Base-by-base conservation (phyloP, 331 rosid genomes). In the Dryas integrifolia region DNA sequence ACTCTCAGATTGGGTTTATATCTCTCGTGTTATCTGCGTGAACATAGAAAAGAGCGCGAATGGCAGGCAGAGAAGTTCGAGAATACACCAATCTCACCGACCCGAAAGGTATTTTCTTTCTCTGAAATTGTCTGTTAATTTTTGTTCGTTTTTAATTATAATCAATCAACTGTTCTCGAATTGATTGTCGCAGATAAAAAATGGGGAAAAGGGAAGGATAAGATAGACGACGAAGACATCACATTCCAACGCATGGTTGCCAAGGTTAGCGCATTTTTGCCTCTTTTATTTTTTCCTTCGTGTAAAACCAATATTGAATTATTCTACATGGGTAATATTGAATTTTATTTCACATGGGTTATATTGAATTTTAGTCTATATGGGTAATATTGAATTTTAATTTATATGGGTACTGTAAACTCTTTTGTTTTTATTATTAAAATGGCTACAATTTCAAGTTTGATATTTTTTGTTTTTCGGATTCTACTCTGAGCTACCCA, bases 221-320 rank as follows among this genome's bases (percentile, higher is more conserved):
- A 91, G 83, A 83, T 94, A 45, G 98, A 94, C 66, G 98, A 94
- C 48, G 98, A 94, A 80, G 98, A 94, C 58, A 49, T 89, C 73
- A 94, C 98, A 49, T 94, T 94, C 77, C 98, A 94, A 79, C 98
- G 98, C 40, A 94, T 94, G 97, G 98, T 94, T 74, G 97, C 98
- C 49, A 94, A 94, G 98, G 98, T 94, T 94, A 94, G 98, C 96
- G 97, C 95, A 86, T 88, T 85, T 87, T 70, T 64, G 21, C 40
- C 6, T 12, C 3, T 7, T 11, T 43, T 52, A 49, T 21, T 58
- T 9, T 15, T 9, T 18, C 18, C 38, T 58, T 45, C 5, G 38
- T 51, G 2, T 9, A 10, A 58, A 24, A 58, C 3, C 14, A 12
- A 9, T 3, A 24, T 21, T 58, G 9, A 9, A 9, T 24, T 26